Evolutionary conservation across 176 grass and related monocot genomes (phyloP).

Genomic region (Oropetium thomaeum): DNA sequence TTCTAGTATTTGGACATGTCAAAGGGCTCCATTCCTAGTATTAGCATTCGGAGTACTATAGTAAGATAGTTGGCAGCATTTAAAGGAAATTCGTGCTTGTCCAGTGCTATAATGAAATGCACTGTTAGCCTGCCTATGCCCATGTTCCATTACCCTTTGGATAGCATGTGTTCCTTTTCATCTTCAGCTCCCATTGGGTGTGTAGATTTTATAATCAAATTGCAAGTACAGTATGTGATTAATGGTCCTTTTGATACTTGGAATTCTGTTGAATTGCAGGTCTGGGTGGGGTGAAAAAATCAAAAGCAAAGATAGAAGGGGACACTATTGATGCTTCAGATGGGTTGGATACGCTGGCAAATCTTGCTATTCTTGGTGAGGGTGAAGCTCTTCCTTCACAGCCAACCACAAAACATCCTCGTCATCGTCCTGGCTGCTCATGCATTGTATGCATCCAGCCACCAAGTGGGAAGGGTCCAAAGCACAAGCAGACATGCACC

Average conservation of each 20-base stretch:
- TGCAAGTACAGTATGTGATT: not conserved
- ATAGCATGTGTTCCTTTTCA: not conserved
- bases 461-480: constrained; percentile 98
- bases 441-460: constrained; percentile 99
- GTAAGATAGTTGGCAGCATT: not conserved
- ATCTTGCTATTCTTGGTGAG: constrained; percentile 93
- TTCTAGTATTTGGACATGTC: not conserved
- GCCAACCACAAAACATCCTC: constrained; percentile 85
- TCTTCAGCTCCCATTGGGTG: not conserved
- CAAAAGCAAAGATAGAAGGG: constrained; percentile 51
- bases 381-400: constrained; percentile 67
- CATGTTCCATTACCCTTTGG: not conserved
- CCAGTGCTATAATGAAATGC: not conserved
- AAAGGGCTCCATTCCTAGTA: not conserved
- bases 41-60: constrained; percentile 11
- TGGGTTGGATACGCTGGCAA: constrained; percentile 89
- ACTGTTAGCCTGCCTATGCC: not conserved
- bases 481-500: constrained; percentile 88
- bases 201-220: not conserved
- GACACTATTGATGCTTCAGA: constrained; percentile 68
- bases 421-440: constrained; percentile 85
- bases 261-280: constrained; percentile 22
- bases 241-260: not conserved
- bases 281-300: constrained; percentile 62
- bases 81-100: not conserved